phyloP scores from a whole-genome alignment of 192 early-diverging fungal species.

The Kappamyces sp. region DNA sequence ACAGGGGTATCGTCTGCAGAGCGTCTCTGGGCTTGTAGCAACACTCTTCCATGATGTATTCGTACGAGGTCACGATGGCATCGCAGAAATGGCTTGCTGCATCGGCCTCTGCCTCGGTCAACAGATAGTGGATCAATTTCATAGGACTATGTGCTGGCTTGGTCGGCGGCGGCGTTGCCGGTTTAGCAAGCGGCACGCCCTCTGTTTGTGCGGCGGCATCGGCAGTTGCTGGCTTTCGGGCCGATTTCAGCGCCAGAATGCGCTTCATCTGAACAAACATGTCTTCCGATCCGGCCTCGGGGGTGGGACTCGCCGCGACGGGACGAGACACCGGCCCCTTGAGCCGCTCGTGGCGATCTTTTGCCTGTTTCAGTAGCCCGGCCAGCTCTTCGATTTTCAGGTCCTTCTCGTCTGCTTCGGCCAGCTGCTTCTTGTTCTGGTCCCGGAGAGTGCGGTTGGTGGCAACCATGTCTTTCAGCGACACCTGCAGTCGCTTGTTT shows the following conservation, averaged over 20 bases:
- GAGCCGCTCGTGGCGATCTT: not conserved
- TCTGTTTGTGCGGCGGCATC: not conserved
- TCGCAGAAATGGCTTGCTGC: too few species aligned
- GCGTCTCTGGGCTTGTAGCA: too few species aligned
- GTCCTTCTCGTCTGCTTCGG: not conserved
- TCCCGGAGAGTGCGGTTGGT: slow-evolving; percentile 7
- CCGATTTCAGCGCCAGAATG: not conserved
- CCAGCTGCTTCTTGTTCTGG: slow-evolving; percentile 8
- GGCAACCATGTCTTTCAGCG: slow-evolving; percentile 13
- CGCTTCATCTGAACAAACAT: slow-evolving; percentile 13
- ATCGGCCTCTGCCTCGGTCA: too few species aligned
- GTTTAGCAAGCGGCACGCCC: not conserved
- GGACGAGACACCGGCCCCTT: too few species aligned
- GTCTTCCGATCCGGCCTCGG: not conserved
- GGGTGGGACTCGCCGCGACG: too few species aligned
- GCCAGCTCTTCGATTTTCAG: not conserved
- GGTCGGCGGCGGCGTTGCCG: too few species aligned
- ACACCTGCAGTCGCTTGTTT: slow-evolving; percentile 8
- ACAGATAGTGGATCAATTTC: too few species aligned
- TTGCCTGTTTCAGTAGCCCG: not conserved
- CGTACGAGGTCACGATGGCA: too few species aligned
- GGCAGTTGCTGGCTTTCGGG: not conserved
- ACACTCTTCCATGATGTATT: too few species aligned
- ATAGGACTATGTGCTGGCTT: too few species aligned
- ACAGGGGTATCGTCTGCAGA: too few species aligned